Evolutionary conservation across 2,329 filamentous ascomycete species (phyloP).

Genomic region (Penicillium sp.): DNA sequence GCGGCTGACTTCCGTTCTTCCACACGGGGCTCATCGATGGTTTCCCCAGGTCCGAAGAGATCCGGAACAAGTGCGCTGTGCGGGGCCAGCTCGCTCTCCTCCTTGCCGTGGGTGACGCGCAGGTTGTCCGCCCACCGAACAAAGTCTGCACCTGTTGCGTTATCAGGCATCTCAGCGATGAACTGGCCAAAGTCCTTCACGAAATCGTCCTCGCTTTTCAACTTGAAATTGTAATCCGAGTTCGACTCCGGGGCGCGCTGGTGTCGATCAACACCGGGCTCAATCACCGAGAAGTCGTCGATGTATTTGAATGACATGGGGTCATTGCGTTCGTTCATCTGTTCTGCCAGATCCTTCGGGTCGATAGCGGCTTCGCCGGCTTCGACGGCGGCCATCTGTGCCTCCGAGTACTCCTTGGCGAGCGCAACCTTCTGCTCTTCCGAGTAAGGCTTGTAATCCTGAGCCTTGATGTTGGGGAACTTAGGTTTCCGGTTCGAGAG

Average conservation of each 20-base stretch:
- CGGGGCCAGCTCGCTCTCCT: slow-evolving; percentile 43
- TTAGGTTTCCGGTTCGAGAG: slow-evolving; percentile 34
- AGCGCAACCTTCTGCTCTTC: slow-evolving; percentile 57
- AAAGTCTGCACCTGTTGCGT: slow-evolving; percentile 40
- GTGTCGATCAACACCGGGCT: slow-evolving; percentile 68
- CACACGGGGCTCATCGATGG: slow-evolving; percentile 24
- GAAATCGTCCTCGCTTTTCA: slow-evolving; percentile 57
- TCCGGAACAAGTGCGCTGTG: slow-evolving; percentile 45
- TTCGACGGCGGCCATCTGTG: slow-evolving; percentile 72
- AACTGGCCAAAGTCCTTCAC: slow-evolving; percentile 48
- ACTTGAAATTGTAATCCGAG: slow-evolving; percentile 50
- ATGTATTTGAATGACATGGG: slow-evolving; percentile 65
- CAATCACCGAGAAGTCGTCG: slow-evolving; percentile 70
- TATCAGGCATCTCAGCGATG: slow-evolving; percentile 43
- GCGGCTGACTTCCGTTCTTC: slow-evolving; percentile 20
- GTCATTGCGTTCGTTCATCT: slow-evolving; percentile 64
- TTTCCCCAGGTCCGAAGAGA: slow-evolving; percentile 40
- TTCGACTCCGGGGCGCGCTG: slow-evolving; percentile 44
- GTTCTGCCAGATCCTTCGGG: slow-evolving; percentile 61
- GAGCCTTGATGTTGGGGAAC: slow-evolving; percentile 33
- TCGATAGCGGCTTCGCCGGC: slow-evolving; percentile 71
- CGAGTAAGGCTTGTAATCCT: slow-evolving; percentile 52
- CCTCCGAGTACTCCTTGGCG: slow-evolving; percentile 61
- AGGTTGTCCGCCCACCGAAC: slow-evolving; percentile 40
- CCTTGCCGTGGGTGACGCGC: slow-evolving; percentile 44